Percentiles rank a stretch among this genome's conserved stretches.
phyloP scores from a whole-genome alignment of 176 grass and related monocot species.

The Urochloa ruziziensis region DNA sequence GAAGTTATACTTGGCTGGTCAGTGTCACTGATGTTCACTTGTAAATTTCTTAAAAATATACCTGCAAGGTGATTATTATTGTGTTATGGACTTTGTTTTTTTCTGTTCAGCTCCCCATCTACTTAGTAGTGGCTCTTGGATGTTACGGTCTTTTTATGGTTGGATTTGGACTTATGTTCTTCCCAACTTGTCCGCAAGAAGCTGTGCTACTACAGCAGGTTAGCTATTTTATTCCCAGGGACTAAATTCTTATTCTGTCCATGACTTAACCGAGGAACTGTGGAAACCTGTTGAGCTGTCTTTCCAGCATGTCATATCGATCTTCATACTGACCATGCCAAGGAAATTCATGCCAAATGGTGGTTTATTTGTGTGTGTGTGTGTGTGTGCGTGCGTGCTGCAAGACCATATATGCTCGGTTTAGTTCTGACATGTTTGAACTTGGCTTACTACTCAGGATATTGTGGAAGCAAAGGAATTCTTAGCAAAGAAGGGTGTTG shows the following conservation, averaged over 20 bases:
- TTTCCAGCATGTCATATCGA: not conserved
- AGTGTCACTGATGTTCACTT: conserved; percentile 19
- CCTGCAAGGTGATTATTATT: not conserved
- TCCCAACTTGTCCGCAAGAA: conserved; percentile 89
- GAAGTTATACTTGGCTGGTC: conserved; percentile 81
- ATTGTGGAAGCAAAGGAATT: conserved; percentile 82
- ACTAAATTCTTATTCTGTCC: not conserved
- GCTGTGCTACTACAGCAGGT: conserved; percentile 80
- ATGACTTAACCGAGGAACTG: not conserved
- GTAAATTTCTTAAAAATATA: not conserved
- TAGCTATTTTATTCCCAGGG: not conserved
- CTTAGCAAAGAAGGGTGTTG: conserved; percentile 62
- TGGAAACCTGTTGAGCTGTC: not conserved
- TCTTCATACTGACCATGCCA: not conserved
- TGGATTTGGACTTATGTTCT: conserved; percentile 88
- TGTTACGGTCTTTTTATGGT: conserved; percentile 97
- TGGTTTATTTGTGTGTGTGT: too few relatives aligned
- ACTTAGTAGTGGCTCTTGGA: conserved; percentile 70
- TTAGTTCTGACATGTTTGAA: conserved; percentile 8
- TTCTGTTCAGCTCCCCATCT: conserved; percentile 78
- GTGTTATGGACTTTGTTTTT: not conserved
- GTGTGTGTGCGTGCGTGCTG: too few relatives aligned
- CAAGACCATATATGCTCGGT: not conserved
- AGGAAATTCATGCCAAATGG: not conserved
- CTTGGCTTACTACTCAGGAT: conserved; percentile 44